These are phyloP conservation scores for Wickerhamomyces silvicola DNA, from an alignment of 805 yeast genomes.

Conservation along the genomic window DNA sequence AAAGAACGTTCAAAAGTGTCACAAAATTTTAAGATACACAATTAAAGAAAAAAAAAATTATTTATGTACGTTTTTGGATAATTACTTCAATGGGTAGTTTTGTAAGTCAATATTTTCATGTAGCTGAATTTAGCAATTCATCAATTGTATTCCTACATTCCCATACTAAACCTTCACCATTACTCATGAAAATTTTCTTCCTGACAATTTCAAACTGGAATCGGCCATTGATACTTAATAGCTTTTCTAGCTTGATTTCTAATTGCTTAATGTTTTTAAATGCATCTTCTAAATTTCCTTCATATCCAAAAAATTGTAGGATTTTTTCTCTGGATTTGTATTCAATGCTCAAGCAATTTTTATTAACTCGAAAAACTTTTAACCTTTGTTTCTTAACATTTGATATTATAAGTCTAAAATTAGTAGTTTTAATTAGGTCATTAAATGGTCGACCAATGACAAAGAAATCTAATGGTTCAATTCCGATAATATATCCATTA, in stretches of 20 bases:
- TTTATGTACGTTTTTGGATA: too few relatives aligned
- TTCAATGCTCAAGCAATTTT: slow-evolving; percentile 12
- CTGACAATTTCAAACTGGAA: slow-evolving; percentile 2
- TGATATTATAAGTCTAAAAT: slow-evolving; percentile 13
- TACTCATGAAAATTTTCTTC: slow-evolving; percentile 3
- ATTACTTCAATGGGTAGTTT: too few relatives aligned
- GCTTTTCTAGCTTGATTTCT: not conserved
- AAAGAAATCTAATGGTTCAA: slow-evolving; percentile 7
- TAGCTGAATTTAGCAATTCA: too few relatives aligned
- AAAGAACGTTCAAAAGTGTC: too few relatives aligned
- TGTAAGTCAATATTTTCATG: too few relatives aligned
- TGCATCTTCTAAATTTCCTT: slow-evolving; percentile 3
- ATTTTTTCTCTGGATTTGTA: slow-evolving; percentile 9
- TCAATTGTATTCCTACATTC: slow-evolving; percentile 6
- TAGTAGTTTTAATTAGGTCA: slow-evolving; percentile 4
- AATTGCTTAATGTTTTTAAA: not conserved
- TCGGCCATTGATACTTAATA: not conserved
- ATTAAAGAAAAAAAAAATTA: too few relatives aligned
- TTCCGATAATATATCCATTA: slow-evolving; percentile 11
- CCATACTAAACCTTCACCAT: slow-evolving; percentile 10
- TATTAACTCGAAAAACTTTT: slow-evolving; percentile 5
- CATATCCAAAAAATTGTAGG: slow-evolving; percentile 9
- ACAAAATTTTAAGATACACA: too few relatives aligned
- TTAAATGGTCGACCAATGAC: slow-evolving; percentile 12
- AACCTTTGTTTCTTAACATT: slow-evolving; percentile 3